Base-by-base conservation (phyloP, 352 stramenopile species). In the Phytopythium montanum region DNA sequence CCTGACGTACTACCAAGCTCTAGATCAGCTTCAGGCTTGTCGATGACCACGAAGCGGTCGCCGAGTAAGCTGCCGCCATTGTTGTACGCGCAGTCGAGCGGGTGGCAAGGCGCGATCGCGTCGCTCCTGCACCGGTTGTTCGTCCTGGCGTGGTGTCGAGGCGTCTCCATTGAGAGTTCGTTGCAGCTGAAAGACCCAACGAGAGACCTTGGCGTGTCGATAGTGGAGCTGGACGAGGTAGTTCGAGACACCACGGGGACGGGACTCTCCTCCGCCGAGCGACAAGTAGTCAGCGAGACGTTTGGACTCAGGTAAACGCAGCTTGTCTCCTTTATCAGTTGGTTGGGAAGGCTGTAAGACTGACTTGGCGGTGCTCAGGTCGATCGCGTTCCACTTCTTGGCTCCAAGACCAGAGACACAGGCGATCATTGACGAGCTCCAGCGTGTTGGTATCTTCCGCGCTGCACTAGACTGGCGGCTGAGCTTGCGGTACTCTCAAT, bases 71-170 rank as follows among this genome's bases (percentile, higher is more conserved):
- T 49, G 3, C 61, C 65, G 8, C 69, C 65, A 2, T 23, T 78
- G 26, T 31, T 85, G 23, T 60, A 85, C 21, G 60, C 81, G 36
- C 55, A 56, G 0, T 69, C 66, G 10, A 48, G 51, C 3, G 71
- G 72, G 10, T 85, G 79, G 76, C 63, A 73, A 53, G 76, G 79
- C 5, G 42, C 54, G 5, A 65, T 82, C 14, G 79, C 76, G 2
- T 68, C 48, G 0, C 54, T 88, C 12, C 51, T 88, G 5, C 74
- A 88, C 55, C 72, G 75, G 12, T 34, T 86, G 7, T 59, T 68
- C 52, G 54, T 44, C 12, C 49, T 46, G 39, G 73, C 69, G 29
- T 69, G 26, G 26, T 65, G 41, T 21, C 56, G 45, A 9, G 41
- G 52, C 8, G 12, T 78, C 21, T 61, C 41, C 12, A 26, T 85